Evolutionary conservation across 257 asterid genomes (phyloP).

Genomic region (Lithospermum erythrorhizon): DNA sequence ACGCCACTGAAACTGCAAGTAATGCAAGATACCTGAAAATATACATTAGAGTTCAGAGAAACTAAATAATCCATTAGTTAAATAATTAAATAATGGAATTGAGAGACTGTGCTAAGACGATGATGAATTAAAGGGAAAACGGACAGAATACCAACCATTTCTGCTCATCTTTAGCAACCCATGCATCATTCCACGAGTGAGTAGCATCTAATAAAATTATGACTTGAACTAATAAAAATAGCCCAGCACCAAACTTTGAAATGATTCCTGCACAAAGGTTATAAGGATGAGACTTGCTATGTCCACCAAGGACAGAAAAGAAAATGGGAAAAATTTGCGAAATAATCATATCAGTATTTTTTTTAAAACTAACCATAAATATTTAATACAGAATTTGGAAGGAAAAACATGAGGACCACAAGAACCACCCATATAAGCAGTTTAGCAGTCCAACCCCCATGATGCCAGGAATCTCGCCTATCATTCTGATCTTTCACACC

Average conservation of each 20-base stretch:
- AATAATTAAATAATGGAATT: neutral
- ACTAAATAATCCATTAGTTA: constrained; percentile 7
- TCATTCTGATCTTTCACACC: constrained; percentile 93
- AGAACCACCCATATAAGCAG: constrained; percentile 75
- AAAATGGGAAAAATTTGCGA: neutral
- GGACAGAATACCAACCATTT: constrained; percentile 53
- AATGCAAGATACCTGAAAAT: constrained; percentile 71
- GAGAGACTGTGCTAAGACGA: neutral
- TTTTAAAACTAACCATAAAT: constrained; percentile 48
- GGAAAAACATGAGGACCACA: constrained; percentile 69
- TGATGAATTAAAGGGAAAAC: constrained; percentile 1
- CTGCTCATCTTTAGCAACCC: constrained; percentile 95
- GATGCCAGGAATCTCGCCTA: constrained; percentile 83
- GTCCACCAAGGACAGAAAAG: neutral
- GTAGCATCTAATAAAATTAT: constrained; percentile 74
- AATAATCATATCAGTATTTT: neutral
- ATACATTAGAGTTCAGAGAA: constrained; percentile 13
- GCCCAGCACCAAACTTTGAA: constrained; percentile 94
- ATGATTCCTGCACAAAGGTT: constrained; percentile 45
- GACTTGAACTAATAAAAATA: constrained; percentile 83
- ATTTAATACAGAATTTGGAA: constrained; percentile 53
- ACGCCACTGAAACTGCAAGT: constrained; percentile 58
- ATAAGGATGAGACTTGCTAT: neutral
- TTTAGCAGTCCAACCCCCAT: constrained; percentile 84
- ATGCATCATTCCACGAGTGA: constrained; percentile 93